Base-by-base conservation (phyloP, 2,329 filamentous ascomycete species). In the Alternaria longipes region DNA sequence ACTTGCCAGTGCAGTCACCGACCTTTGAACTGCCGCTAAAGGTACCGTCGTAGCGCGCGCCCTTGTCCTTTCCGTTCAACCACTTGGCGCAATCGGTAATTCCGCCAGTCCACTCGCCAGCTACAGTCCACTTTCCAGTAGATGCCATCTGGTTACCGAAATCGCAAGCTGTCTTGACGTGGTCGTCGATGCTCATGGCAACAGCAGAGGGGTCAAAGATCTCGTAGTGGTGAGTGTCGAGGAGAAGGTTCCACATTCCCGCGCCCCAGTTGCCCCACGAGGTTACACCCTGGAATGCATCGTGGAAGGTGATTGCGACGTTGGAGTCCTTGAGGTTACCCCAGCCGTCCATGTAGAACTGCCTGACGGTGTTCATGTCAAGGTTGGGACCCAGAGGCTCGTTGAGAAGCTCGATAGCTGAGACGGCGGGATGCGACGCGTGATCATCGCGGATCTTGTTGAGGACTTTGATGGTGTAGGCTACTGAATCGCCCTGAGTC, bases 271-370 rank as follows among this genome's bases (percentile, higher is more conserved):
- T 66, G 42, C 78, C 78, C 82, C 82, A 84, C 46, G 68, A 69
- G 14, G 73, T 80, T 5, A 82, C 80, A 16, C 80, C 81, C 50
- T 75, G 46, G 73, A 84, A 84, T 0, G 81, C 82, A 69, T 84
- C 82, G 67, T 83, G 81, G 77, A 84, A 80, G 24, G 77, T 73
- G 34, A 83, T 70, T 20, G 79, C 81, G 14, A 83, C 79, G 46
- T 79, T 69, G 28, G 78, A 78, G 68, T 80, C 64, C 44, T 73
- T 69, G 20, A 84, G 73, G 60, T 82, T 79, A 36, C 81, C 81
- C 81, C 81, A 84, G 40, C 81, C 82, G 59, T 83, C 80, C 71
- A 80, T 79, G 74, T 83, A 83, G 71, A 83, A 83, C 51, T 82
- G 80, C 22, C 73, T 69, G 20, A 84, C 74, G 5, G 69, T 76